Conservation (phyloP, 2,329 filamentous ascomycete genomes). For the Fusarium miscanthi region DNA sequence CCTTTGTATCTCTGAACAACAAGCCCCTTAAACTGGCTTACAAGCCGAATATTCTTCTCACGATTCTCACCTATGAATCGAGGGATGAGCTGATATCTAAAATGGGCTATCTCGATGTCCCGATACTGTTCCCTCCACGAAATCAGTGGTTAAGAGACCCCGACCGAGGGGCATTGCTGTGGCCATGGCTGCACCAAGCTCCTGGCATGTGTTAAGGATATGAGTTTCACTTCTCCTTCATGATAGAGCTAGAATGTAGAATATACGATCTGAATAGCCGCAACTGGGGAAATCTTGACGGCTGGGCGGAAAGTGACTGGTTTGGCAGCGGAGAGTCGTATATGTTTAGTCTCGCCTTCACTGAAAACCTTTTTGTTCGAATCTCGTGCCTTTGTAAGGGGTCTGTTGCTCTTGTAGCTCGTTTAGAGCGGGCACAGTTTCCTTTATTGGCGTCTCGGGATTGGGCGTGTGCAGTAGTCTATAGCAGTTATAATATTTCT, state of each 20-base stretch:
- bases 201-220: slow-evolving; percentile 65
- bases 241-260: slow-evolving; percentile 66
- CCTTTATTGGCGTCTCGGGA: slow-evolving; percentile 55
- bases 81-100: slow-evolving; percentile 8
- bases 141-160: slow-evolving; percentile 66
- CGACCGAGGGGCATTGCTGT: slow-evolving; percentile 70
- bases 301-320: slow-evolving; percentile 62
- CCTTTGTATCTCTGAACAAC: slow-evolving; percentile 39
- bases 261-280: slow-evolving; percentile 66
- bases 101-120: slow-evolving; percentile 1
- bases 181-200: slow-evolving; percentile 67
- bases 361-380: slow-evolving; percentile 19
- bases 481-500: not conserved
- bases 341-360: slow-evolving; percentile 65
- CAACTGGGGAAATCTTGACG: slow-evolving; percentile 59
- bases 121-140: slow-evolving; percentile 57
- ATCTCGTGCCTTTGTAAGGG: not conserved
- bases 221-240: slow-evolving; percentile 59
- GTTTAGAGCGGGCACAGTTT: slow-evolving; percentile 60
- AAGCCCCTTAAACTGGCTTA: slow-evolving; percentile 60
- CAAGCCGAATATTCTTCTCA: slow-evolving; percentile 63
- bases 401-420: slow-evolving; percentile 51
- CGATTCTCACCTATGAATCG: slow-evolving; percentile 39
- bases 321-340: slow-evolving; percentile 62
- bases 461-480: slow-evolving; percentile 61